Evolutionary conservation across 2,329 filamentous ascomycete genomes (phyloP), one percentile per base, ranked within the genome.

Genomic region (Claviceps citrina): DNA sequence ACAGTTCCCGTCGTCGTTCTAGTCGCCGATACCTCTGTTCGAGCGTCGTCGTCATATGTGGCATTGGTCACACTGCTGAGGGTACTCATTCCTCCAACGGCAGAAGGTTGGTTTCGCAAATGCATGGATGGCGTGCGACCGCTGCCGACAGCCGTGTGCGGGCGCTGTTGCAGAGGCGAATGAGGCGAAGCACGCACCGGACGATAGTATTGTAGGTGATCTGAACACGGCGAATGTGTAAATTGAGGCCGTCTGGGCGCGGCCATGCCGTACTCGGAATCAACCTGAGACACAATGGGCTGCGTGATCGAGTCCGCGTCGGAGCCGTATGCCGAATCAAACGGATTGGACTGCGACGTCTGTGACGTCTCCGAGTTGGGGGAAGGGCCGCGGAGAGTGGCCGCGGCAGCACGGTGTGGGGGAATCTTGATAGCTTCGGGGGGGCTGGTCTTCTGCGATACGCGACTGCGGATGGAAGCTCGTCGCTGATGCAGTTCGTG

Each of bases 181-280:
- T 79, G 70, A 3, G 75, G 75, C 33, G 69, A 76, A 12, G 75
- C 75, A 33, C 69, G 68, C 2, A 79, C 74, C 0, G 76, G 75
- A 9, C 68, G 70, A 55, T 77, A 79, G 47, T 65, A 70, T 45
- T 78, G 74, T 31, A 57, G 55, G 7, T 59, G 49, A 38, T 62
- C 59, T 16, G 57, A 61, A 13, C 49, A 51, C 7, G 60, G 59
- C 1, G 60, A 62, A 16, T 54, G 47, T 22, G 55, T 44, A 9
- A 55, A 33, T 16, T 47, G 51, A 13, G 51, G 48, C 3, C 47
- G 48, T 3, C 43, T 31, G 16, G 48, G 43, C 13, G 28, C 3
- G 10, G 51, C 47, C 33, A 56, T 48, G 43, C 54, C 51, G 20
- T 49, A 42, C 39, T 63, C 51, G 13, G 55, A 56, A 28, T 53